These are phyloP conservation scores for Choiromyces venosus DNA, from an alignment of 495 filamentous ascomycete genomes.

Conservation along the genomic window DNA sequence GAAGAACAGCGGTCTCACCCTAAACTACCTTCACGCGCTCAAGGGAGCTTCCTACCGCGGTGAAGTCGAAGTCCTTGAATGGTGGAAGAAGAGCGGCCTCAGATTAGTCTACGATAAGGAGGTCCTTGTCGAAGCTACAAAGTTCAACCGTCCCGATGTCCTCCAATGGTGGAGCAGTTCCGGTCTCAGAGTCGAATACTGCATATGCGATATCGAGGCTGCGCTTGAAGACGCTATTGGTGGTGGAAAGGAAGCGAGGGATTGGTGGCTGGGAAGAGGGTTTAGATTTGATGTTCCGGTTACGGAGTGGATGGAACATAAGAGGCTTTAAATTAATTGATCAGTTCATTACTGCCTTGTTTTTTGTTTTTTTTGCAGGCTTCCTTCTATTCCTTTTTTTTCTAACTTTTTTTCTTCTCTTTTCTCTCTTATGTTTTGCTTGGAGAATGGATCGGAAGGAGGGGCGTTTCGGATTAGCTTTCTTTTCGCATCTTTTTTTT, in stretches of 20 bases:
- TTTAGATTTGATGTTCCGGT: constrained; percentile 79
- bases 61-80: constrained; percentile 75
- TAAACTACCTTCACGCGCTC: constrained; percentile 45
- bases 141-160: constrained; percentile 74
- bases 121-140: constrained; percentile 80
- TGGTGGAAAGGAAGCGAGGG: constrained; percentile 61
- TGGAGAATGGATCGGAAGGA: not conserved
- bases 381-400: not conserved
- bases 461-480: constrained; percentile 22
- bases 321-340: constrained; percentile 44
- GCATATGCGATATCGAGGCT: constrained; percentile 92
- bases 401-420: not conserved
- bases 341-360: constrained; percentile 2
- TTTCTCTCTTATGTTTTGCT: not conserved
- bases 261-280: constrained; percentile 89
- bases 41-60: constrained; percentile 78
- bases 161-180: constrained; percentile 78
- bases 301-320: constrained; percentile 89
- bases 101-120: constrained; percentile 86
- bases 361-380: not conserved
- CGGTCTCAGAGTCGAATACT: constrained; percentile 68
- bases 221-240: constrained; percentile 80
- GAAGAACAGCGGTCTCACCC: constrained; percentile 54
- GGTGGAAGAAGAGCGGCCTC: constrained; percentile 72
- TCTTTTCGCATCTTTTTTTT: constrained; percentile 12